Percentiles rank a stretch among this genome's conserved stretches.
These are phyloP conservation scores for Saposhnikovia divaricata DNA, from an alignment of 129 eudicot species.

Conservation along the genomic window DNA sequence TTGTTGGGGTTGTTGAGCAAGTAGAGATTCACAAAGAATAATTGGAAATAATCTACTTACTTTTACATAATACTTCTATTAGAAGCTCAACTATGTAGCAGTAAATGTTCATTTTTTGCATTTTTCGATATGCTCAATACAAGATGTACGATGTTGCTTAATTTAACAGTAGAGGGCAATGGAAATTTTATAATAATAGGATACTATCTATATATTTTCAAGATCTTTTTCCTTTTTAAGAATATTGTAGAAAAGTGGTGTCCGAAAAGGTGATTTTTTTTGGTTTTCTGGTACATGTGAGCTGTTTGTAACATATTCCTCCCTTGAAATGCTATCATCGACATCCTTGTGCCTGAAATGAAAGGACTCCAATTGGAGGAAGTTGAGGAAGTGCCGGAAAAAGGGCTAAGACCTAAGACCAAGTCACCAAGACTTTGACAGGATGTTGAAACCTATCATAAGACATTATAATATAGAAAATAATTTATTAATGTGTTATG, in stretches of 20 bases:
- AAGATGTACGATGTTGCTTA: background rate
- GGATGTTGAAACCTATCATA: background rate
- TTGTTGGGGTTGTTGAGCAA: background rate
- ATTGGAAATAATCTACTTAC: background rate
- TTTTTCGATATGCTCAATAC: background rate
- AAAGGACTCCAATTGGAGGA: constrained; percentile 1
- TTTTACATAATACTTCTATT: background rate
- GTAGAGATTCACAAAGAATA: background rate
- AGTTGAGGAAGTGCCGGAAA: background rate
- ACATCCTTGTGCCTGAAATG: background rate
- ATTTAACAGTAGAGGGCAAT: background rate
- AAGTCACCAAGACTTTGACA: background rate
- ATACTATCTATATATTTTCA: background rate
- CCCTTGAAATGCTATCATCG: background rate
- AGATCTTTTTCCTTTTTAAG: too few relatives aligned
- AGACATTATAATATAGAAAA: background rate
- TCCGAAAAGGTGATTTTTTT: background rate
- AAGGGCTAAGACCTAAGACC: background rate
- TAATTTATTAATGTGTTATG: background rate
- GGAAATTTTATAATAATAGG: too few relatives aligned
- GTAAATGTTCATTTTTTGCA: background rate
- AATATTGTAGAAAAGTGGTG: background rate
- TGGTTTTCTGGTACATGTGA: background rate
- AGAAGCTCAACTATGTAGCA: background rate
- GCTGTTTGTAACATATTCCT: background rate